Evolutionary conservation across 331 rosid genomes (phyloP).

Genomic region (Rosa hybrid): DNA sequence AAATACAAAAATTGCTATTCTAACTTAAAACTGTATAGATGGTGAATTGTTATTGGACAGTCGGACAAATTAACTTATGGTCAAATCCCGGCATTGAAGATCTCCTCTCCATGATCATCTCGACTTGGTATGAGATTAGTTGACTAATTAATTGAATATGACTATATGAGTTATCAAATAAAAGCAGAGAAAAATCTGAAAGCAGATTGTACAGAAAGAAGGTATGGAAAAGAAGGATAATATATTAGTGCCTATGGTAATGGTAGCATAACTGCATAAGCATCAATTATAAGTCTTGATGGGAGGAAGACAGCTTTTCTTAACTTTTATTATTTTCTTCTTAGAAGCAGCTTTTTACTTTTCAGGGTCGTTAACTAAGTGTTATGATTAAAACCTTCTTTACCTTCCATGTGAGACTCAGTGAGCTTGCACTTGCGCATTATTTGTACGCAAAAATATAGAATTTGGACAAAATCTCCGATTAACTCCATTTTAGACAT

Average conservation of each 20-base stretch:
- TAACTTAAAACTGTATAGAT: too few species aligned
- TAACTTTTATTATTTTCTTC: neutral
- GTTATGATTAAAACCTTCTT: slow-evolving; percentile 1
- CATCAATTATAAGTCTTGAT: slow-evolving; percentile 14
- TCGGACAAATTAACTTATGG: too few species aligned
- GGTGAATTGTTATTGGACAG: neutral
- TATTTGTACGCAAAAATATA: neutral
- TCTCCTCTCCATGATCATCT: neutral
- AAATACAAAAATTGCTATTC: too few species aligned
- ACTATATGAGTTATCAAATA: neutral
- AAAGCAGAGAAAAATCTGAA: neutral
- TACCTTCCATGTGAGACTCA: neutral
- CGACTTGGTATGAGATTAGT: neutral
- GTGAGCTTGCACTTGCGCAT: neutral
- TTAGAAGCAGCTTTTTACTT: neutral
- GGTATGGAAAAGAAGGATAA: neutral
- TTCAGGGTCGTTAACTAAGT: neutral
- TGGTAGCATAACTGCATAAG: slow-evolving; percentile 3
- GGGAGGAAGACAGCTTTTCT: neutral
- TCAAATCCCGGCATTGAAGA: neutral
- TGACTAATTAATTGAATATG: neutral
- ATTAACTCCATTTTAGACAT: too few species aligned
- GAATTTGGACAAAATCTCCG: neutral
- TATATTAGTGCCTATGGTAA: neutral
- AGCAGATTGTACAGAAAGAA: neutral